Conservation (phyloP, 1,139 yeast genomes). For the Geotrichum histeridarum region DNA sequence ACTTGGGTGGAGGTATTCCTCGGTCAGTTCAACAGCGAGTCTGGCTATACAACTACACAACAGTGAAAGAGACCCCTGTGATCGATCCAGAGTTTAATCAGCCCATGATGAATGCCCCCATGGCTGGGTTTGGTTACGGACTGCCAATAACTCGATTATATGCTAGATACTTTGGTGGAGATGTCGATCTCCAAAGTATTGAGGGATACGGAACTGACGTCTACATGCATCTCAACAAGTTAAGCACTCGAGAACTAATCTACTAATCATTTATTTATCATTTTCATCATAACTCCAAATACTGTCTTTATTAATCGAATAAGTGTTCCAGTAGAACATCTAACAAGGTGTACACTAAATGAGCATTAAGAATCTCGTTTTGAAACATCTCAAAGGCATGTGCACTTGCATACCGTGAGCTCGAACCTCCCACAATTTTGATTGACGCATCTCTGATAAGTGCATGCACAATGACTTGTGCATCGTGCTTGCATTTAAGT, state of each 20-base stretch:
- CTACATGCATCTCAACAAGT: slow-evolving; percentile 61
- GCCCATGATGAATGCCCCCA: slow-evolving; percentile 56
- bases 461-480: slow-evolving; percentile 51
- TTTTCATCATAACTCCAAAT: not conserved
- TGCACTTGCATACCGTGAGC: slow-evolving; percentile 58
- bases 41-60: slow-evolving; percentile 77
- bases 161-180: slow-evolving; percentile 79
- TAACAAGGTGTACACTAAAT: slow-evolving; percentile 54
- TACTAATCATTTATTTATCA: slow-evolving; percentile 6
- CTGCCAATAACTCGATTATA: slow-evolving; percentile 69
- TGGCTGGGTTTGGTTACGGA: slow-evolving; percentile 85
- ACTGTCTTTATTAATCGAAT: slow-evolving; percentile 30
- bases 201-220: slow-evolving; percentile 86
- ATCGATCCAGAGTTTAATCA: slow-evolving; percentile 50
- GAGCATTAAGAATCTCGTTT: slow-evolving; percentile 64
- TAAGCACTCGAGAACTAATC: slow-evolving; percentile 30
- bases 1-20: slow-evolving; percentile 82
- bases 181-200: slow-evolving; percentile 68
- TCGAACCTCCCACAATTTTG: slow-evolving; percentile 66
- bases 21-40: slow-evolving; percentile 68
- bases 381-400: slow-evolving; percentile 65
- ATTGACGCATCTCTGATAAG: slow-evolving; percentile 63
- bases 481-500: slow-evolving; percentile 52
- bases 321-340: slow-evolving; percentile 47
- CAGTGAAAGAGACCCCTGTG: slow-evolving; percentile 61